Evolutionary conservation across 148 eudicot species (phyloP).

Genomic region (Camellia lanceoleosa): DNA sequence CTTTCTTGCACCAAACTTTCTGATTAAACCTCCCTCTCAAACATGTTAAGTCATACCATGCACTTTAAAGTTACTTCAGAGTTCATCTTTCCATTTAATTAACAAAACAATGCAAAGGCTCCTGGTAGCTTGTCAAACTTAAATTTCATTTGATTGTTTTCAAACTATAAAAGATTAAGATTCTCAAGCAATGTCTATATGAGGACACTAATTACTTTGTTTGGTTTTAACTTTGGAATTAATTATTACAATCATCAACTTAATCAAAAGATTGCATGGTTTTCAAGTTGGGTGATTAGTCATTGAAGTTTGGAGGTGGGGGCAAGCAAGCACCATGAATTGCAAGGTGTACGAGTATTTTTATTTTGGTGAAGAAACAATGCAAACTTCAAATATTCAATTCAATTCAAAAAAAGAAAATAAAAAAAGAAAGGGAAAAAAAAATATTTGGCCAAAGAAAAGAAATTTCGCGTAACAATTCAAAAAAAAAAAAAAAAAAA

Average conservation of each 20-base stretch:
- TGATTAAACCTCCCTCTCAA: conserved; percentile 53
- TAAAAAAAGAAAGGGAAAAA: too few relatives aligned
- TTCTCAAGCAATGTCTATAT: neutral
- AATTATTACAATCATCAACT: neutral
- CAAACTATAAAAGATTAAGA: neutral
- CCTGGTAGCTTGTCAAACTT: conserved; percentile 16
- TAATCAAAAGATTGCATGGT: neutral
- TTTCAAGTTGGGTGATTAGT: conserved; percentile 12
- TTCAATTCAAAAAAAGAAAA: too few relatives aligned
- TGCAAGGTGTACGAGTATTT: neutral
- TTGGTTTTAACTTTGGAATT: neutral
- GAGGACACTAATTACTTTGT: neutral
- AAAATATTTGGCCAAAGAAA: too few relatives aligned
- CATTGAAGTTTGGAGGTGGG: neutral
- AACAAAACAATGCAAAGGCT: neutral
- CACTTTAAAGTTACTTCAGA: conserved; percentile 17
- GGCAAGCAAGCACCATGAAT: neutral
- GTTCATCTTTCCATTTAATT: conserved; percentile 11
- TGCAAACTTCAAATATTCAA: too few relatives aligned
- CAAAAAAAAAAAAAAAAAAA: too few relatives aligned
- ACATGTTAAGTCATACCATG: neutral
- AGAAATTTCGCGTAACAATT: too few relatives aligned
- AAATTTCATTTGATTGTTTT: neutral
- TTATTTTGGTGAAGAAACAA: too few relatives aligned
- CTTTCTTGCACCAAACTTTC: conserved; percentile 67